These are phyloP conservation scores for Wickerhamomyces sp. DNA, from an alignment of 1,139 yeast genomes.

Conservation along the genomic window DNA sequence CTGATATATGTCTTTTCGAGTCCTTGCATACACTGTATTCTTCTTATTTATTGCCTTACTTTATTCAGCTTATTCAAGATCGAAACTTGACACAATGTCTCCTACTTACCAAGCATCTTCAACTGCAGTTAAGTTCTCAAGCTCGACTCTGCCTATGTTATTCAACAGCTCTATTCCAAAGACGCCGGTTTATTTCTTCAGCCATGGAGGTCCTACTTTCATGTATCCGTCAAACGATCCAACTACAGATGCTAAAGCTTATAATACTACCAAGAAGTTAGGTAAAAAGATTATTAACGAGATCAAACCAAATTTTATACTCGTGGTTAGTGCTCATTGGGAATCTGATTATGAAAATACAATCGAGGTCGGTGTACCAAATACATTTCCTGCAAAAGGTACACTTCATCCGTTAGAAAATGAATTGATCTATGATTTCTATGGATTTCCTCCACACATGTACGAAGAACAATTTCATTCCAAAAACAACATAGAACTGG, in stretches of 20 bases:
- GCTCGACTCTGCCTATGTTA: neutral
- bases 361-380: slow-evolving; percentile 49
- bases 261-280: slow-evolving; percentile 41
- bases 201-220: slow-evolving; percentile 81
- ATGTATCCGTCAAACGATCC: slow-evolving; percentile 43
- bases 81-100: neutral
- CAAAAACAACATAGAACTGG: slow-evolving; percentile 36
- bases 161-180: slow-evolving; percentile 10
- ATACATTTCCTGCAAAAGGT: slow-evolving; percentile 9
- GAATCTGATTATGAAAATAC: slow-evolving; percentile 39
- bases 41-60: too few relatives aligned
- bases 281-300: slow-evolving; percentile 47
- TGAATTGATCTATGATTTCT: slow-evolving; percentile 61
- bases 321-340: slow-evolving; percentile 78
- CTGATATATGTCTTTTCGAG: too few relatives aligned
- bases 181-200: slow-evolving; percentile 58
- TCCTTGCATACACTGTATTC: too few relatives aligned
- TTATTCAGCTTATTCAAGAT: too few relatives aligned
- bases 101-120: too few relatives aligned
- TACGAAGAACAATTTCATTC: slow-evolving; percentile 60
- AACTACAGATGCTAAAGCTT: slow-evolving; percentile 56
- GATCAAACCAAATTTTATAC: slow-evolving; percentile 58
- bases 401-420: slow-evolving; percentile 21
- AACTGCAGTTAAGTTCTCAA: neutral
- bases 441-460: slow-evolving; percentile 63